Conservation (phyloP, 192 early-diverging fungal genomes). For the Linderina pennispora region DNA sequence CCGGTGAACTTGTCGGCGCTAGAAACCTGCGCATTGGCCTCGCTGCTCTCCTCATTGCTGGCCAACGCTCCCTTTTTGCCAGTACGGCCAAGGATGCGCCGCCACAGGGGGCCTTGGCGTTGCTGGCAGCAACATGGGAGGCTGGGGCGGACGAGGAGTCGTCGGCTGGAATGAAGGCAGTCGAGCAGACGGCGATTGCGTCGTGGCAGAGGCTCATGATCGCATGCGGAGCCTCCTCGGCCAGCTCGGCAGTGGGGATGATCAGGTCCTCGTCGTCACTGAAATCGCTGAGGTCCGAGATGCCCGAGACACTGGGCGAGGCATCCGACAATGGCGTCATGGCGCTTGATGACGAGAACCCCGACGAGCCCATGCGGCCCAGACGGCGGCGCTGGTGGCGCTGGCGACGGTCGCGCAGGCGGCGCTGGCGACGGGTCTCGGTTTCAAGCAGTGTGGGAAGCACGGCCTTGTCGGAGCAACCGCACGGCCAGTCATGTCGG, state of each 20-base stretch:
- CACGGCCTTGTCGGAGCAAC: conserved; percentile 36
- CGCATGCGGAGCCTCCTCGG: conserved; percentile 38
- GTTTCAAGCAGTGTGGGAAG: conserved; percentile 37
- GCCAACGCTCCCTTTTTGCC: conserved; percentile 1
- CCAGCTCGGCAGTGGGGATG: conserved; percentile 48
- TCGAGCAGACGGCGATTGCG: conserved; percentile 76
- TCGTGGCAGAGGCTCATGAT: conserved; percentile 56
- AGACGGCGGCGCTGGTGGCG: conserved; percentile 39
- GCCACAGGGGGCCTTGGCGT: conserved; percentile 15
- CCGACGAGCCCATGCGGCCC: conserved; percentile 19
- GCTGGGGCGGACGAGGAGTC: conserved; percentile 25
- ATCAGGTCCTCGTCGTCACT: conserved; percentile 45
- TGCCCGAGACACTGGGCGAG: conserved; percentile 34
- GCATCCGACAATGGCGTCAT: conserved; percentile 34
- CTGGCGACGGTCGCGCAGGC: conserved; percentile 33
- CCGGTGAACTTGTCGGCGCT: conserved; percentile 61
- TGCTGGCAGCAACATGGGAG: conserved; percentile 5
- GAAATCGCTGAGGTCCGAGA: conserved; percentile 40
- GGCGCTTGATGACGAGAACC: conserved; percentile 43
- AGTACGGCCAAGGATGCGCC: conserved; percentile 9
- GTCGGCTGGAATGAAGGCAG: conserved; percentile 59
- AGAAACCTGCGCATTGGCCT: conserved; percentile 2
- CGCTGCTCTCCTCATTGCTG: conserved; percentile 15
- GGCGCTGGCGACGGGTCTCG: conserved; percentile 30
- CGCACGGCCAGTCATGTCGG: conserved; percentile 43